Conservation (phyloP, 1,284 basidiomycete species). For the Megacollybia platyphylla region DNA sequence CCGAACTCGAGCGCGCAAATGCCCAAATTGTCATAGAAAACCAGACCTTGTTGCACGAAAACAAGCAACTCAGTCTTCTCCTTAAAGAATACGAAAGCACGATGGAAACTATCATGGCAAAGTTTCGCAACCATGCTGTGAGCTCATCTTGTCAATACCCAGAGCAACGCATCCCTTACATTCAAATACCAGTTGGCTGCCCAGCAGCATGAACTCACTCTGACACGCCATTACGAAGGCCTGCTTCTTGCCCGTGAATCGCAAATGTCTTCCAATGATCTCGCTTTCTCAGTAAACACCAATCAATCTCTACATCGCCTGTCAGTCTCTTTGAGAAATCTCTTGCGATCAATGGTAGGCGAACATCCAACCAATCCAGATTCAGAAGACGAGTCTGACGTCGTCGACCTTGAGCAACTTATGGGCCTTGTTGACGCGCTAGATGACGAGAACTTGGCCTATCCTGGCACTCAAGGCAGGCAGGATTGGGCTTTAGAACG, state of each 20-base stretch:
- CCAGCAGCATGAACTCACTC: constrained; percentile 81
- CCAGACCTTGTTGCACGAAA: constrained; percentile 84
- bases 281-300: constrained; percentile 42
- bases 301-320: constrained; percentile 56
- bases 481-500: constrained; percentile 78
- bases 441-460: constrained; percentile 12
- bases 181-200: constrained; percentile 52
- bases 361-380: constrained; percentile 37
- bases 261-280: constrained; percentile 45
- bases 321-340: constrained; percentile 55
- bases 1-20: constrained; percentile 83
- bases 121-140: constrained; percentile 89
- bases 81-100: constrained; percentile 94
- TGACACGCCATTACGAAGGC: constrained; percentile 86
- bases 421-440: constrained; percentile 28
- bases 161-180: constrained; percentile 1
- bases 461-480: constrained; percentile 13
- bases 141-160: constrained; percentile 19
- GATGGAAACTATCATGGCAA: constrained; percentile 92
- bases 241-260: constrained; percentile 69
- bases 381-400: constrained; percentile 16
- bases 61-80: constrained; percentile 81
- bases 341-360: constrained; percentile 62
- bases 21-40: constrained; percentile 91
- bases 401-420: constrained; percentile 24